Conservation (phyloP, 352 stramenopile genomes). For the Pythium grandisporangium region DNA sequence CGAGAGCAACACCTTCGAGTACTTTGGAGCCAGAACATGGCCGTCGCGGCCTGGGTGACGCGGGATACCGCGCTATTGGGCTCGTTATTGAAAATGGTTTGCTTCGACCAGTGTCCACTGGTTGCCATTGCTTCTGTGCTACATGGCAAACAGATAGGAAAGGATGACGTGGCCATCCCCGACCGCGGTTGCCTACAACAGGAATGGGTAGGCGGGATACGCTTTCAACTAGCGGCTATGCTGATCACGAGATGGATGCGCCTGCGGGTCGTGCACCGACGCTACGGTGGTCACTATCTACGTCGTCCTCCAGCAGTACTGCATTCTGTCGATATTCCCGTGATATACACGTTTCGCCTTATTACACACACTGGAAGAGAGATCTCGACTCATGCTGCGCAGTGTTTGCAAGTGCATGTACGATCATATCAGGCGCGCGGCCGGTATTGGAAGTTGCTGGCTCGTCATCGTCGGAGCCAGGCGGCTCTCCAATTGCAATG, state of each 20-base stretch:
- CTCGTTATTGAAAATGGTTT: not conserved
- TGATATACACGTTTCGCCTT: slow-evolving; percentile 17
- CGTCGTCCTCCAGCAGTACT: slow-evolving; percentile 28
- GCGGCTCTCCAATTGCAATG: slow-evolving; percentile 25
- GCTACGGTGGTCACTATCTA: slow-evolving; percentile 21
- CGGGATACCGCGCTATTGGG: slow-evolving; percentile 4
- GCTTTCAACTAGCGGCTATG: slow-evolving; percentile 20
- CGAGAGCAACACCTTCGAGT: slow-evolving; percentile 10
- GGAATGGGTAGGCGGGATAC: too few relatives aligned
- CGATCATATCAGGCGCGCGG: slow-evolving; percentile 19
- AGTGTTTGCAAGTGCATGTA: slow-evolving; percentile 25
- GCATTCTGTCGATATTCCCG: slow-evolving; percentile 24
- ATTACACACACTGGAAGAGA: slow-evolving; percentile 17
- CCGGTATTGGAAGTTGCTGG: slow-evolving; percentile 12
- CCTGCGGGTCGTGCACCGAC: slow-evolving; percentile 14
- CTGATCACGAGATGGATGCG: slow-evolving; percentile 33
- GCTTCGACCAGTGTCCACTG: not conserved
- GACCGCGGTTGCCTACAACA: slow-evolving; percentile 17
- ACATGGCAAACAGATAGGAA: not conserved
- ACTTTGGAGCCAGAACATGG: slow-evolving; percentile 32
- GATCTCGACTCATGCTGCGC: slow-evolving; percentile 9
- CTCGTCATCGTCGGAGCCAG: slow-evolving; percentile 6
- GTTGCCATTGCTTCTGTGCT: not conserved
- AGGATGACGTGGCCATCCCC: not conserved
- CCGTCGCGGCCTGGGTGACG: slow-evolving; percentile 28